Evolutionary conservation across 257 asterid species (phyloP), one percentile per base, ranked within the genome.

Genomic region (Rubia yunnanensis): DNA sequence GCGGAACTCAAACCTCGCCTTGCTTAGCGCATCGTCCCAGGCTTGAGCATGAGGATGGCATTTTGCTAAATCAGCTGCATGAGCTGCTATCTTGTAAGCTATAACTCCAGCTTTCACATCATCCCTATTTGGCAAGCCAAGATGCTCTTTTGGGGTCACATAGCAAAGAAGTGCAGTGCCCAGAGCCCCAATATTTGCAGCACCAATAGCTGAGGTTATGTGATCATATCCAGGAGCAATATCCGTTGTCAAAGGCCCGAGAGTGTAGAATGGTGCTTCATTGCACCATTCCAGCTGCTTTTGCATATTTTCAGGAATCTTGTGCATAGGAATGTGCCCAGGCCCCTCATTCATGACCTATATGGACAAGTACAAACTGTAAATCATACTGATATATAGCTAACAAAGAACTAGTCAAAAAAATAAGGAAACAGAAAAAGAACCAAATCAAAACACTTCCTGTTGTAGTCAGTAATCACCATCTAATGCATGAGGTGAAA

Each of bases 271-370:
- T 35, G 98, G 95, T 30, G 98, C 98, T 76, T 91, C 98, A 7
- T 83, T 86, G 28, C 96, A 91, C 98, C 98, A 91, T 71, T 91
- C 98, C 30, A 91, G 76, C 63, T 91, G 98, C 53, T 91, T 91
- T n/a, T 91, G 90, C 98, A 91, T 88, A 65, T 91, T 91, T 72
- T 91, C 96, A 0, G 98, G 98, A 70, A 91, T 91, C 76, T 91
- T 88, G 82, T 91, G 96, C 86, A 91, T 68, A 2, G 98, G 98
- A 41, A 91, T 77, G 24, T 91, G 98, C 49, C 96, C 98, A 1
- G 98, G 96, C 7, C 98, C 98, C 77, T 91, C 96, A 22, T 91
- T 91, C 98, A 91, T 91, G 35, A 91, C 98, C 97, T 90, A 82
- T 60, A 77, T 10, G 27, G 26, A 68, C 22, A 63, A 44, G 36